phyloP scores from a whole-genome alignment of 768 basidiomycete species.

The Multifurca ochricompacta region DNA sequence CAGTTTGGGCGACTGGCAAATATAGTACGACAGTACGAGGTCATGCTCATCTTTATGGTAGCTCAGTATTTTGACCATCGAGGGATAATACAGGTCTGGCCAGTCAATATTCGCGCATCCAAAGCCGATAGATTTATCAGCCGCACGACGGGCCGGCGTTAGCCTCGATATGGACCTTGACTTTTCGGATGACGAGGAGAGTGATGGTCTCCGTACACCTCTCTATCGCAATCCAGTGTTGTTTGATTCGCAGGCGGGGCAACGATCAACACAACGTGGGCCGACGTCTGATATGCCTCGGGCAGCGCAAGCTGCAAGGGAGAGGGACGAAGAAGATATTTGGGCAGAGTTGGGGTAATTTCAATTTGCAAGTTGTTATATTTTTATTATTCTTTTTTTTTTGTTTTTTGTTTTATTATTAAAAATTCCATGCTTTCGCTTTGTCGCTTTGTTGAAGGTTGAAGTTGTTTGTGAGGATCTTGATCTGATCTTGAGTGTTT shows the following conservation, averaged over 20 bases:
- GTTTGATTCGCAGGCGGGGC: conserved; percentile 49
- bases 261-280: conserved; percentile 26
- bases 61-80: neutral
- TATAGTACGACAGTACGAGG: conserved; percentile 85
- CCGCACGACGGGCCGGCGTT: conserved; percentile 57
- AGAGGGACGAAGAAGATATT: conserved; percentile 58
- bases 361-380: neutral
- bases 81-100: conserved; percentile 50
- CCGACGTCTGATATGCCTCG: conserved; percentile 51
- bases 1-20: conserved; percentile 89
- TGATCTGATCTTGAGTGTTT: too few relatives aligned
- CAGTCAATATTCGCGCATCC: conserved; percentile 85
- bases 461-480: too few relatives aligned
- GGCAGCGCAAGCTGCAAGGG: conserved; percentile 44
- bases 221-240: conserved; percentile 52
- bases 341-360: conserved; percentile 50
- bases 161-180: conserved; percentile 68
- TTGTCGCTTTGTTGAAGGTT: too few relatives aligned
- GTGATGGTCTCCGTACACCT: conserved; percentile 44
- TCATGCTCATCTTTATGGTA: conserved; percentile 13
- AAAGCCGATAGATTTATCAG: conserved; percentile 77
- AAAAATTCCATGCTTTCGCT: too few relatives aligned
- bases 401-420: too few relatives aligned
- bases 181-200: conserved; percentile 49
- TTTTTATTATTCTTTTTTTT: neutral